Base-by-base conservation (phyloP, 1,139 yeast genomes). In the Taphrina populina region DNA sequence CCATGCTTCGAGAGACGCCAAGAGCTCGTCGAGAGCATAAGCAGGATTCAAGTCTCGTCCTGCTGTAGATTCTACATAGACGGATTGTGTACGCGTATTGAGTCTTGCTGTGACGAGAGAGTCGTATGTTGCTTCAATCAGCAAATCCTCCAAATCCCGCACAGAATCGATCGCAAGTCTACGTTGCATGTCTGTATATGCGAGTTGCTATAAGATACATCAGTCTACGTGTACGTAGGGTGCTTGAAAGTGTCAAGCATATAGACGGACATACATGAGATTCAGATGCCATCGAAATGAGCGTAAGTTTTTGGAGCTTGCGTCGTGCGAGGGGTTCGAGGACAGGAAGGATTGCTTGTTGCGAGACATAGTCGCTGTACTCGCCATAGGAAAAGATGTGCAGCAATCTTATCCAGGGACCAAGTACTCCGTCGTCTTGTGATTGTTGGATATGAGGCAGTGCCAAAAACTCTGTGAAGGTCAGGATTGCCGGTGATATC, bases 91-190 rank as follows among this genome's bases (percentile, higher is more conserved):
- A 3, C 40, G 24, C 4, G 47, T 21, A 27, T 52, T 43, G 24
- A 52, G 41, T 34, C 41, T 52, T 11, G 35, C 56, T 13, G 23
- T 19, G 23, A 52, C 20, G 8, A 52, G 41, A 2, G 49, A 41
- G n/a, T 41, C 49, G 32, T 52, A 52, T 11, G 35, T 10, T 6
- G 56, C 56, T 19, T 33, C 41, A 17, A 41, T 41, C 17, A 52
- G 27, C 23, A 52, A 29, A 11, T 33, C 56, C 15, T 43, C 49
- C 17, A 40, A 24, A 34, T 23, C 39, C 19, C 37, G 13, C 7
- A 46, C 23, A 7, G 37, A 7, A 2, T 6, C 4, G 6, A 49
- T 32, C 10, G 37, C 54, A 26, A 49, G 54, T 6, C 21, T 20
- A 13, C 32, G 43, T 33, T 17, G 13, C 3, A 49, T 8, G 19